Evolutionary conservation across 257 asterid species (phyloP).

Genomic region (Orobanche coerulescens): DNA sequence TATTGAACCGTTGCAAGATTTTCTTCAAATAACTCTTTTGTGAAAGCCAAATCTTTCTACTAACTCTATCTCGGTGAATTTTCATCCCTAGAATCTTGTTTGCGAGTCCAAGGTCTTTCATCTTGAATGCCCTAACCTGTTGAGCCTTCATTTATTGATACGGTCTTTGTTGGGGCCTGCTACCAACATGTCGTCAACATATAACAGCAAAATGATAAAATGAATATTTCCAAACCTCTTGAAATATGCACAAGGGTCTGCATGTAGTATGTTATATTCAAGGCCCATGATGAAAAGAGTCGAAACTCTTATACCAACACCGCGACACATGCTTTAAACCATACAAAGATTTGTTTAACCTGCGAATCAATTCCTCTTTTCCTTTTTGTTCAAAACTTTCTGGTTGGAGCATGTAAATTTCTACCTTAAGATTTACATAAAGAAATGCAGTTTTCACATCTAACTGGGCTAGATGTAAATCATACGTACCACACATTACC

Average conservation of each 20-base stretch:
- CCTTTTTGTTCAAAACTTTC: background rate
- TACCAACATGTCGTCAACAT: no score
- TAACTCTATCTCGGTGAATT: background rate
- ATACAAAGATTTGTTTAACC: background rate
- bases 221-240: conserved; percentile 16
- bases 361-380: background rate
- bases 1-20: no score
- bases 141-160: conserved; percentile 6
- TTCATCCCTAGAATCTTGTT: conserved; percentile 11
- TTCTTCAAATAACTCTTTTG: background rate
- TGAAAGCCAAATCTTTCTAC: conserved; percentile 1
- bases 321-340: background rate
- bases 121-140: background rate
- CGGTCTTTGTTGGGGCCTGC: conserved; percentile 17
- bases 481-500: background rate
- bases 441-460: conserved; percentile 7
- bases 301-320: conserved; percentile 19
- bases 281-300: conserved; percentile 12
- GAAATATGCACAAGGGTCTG: conserved; percentile 18
- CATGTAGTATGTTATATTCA: conserved; percentile 4
- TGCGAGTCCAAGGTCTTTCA: conserved; percentile 3
- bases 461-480: background rate
- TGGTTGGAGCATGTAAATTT: conserved; percentile 4
- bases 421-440: background rate
- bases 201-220: conserved; percentile 14